These are phyloP conservation scores for Lagenaria siceraria DNA, from an alignment of 306 rosid species.

Conservation along the genomic window DNA sequence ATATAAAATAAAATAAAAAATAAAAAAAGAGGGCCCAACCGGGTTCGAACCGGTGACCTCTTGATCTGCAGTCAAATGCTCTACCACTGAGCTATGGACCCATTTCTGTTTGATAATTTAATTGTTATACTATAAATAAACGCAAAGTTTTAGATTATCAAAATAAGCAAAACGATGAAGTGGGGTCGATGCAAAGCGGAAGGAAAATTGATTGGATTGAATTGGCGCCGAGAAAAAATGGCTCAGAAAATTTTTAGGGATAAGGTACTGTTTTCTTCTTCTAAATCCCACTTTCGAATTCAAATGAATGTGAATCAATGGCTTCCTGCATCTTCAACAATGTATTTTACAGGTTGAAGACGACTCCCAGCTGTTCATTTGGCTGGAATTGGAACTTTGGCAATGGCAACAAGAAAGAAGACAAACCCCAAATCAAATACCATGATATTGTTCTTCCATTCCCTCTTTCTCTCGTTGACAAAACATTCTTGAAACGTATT, in stretches of 20 bases:
- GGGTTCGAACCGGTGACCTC: conserved; percentile 2
- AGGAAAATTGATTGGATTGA: background rate
- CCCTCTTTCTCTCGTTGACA: conserved; percentile 43
- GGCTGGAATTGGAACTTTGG: conserved; percentile 50
- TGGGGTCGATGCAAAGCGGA: background rate
- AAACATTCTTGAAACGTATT: conserved; percentile 60
- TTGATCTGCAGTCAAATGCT: conserved; percentile 4
- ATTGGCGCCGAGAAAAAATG: background rate
- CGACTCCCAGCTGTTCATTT: conserved; percentile 38
- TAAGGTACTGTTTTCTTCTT: conserved; percentile 14
- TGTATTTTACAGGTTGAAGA: conserved; percentile 22
- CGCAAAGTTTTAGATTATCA: background rate
- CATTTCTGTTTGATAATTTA: background rate
- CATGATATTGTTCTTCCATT: conserved; percentile 70
- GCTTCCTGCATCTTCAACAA: conserved; percentile 38
- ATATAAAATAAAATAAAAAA: too few relatives aligned
- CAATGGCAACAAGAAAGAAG: conserved; percentile 14
- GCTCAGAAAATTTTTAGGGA: conserved; percentile 3
- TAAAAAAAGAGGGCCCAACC: background rate
- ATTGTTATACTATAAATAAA: fast-evolving
- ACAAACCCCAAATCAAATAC: conserved; percentile 42
- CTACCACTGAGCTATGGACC: conserved; percentile 5
- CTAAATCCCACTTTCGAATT: background rate
- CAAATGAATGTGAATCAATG: conserved; percentile 22
- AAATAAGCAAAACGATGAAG: background rate